A percentile compares a stretch with the other conserved stretches of the same genome.
Evolutionary conservation across 1,284 basidiomycete genomes (phyloP).

Genomic region (Trametes hirsuta): DNA sequence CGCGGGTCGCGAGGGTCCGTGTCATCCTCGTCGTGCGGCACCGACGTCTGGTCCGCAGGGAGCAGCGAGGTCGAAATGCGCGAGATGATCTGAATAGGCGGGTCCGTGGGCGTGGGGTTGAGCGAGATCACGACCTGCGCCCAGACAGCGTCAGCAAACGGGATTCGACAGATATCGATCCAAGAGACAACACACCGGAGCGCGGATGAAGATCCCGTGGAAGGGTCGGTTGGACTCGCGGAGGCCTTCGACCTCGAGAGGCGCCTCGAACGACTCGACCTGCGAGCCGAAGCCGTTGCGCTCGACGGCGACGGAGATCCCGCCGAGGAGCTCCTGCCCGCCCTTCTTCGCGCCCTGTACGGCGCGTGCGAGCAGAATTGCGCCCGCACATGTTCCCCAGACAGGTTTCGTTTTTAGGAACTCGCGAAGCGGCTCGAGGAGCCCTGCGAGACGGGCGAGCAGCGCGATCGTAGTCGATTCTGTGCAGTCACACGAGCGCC

Average conservation of each 20-base stretch:
- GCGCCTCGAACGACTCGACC: constrained; percentile 89
- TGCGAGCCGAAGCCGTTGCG: constrained; percentile 92
- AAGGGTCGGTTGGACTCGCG: constrained; percentile 68
- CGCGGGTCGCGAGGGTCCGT: constrained; percentile 53
- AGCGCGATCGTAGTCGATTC: constrained; percentile 96
- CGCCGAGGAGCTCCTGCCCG: constrained; percentile 86
- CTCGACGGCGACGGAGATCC: constrained; percentile 80
- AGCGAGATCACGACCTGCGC: constrained; percentile 64
- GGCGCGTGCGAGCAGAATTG: constrained; percentile 82
- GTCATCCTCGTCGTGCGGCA: constrained; percentile 37
- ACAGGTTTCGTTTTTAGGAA: constrained; percentile 76
- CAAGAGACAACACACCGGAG: constrained; percentile 55
- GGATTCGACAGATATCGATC: background rate
- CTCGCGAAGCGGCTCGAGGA: constrained; percentile 78
- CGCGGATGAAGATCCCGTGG: constrained; percentile 93
- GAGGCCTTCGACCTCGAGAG: constrained; percentile 69
- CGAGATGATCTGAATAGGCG: constrained; percentile 71
- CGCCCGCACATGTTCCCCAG: constrained; percentile 98
- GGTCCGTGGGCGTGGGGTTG: constrained; percentile 44
- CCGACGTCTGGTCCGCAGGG: constrained; percentile 49
- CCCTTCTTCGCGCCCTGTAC: constrained; percentile 85
- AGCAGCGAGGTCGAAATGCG: constrained; percentile 67
- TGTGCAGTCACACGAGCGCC: constrained; percentile 27
- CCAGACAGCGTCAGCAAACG: constrained; percentile 15
- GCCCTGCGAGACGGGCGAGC: constrained; percentile 77